Percentiles rank a stretch among this genome's conserved stretches.
Evolutionary conservation across 192 early-diverging fungal genomes (phyloP).

Genomic region (Podila epicladia): DNA sequence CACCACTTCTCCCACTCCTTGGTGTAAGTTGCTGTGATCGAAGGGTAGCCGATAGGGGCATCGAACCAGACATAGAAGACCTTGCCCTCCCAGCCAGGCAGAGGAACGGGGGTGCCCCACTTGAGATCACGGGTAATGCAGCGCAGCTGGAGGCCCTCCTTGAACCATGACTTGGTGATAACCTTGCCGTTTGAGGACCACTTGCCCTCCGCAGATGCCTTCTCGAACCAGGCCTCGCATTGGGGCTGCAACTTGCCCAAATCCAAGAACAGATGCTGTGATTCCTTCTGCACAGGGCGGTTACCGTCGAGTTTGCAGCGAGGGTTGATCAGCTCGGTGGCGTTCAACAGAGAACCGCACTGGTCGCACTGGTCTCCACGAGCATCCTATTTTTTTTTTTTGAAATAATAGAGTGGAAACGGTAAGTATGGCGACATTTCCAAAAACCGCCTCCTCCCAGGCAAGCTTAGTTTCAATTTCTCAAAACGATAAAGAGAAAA

Average conservation of each 20-base stretch:
- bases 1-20: slow-evolving; percentile 97
- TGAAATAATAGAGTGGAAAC: neutral
- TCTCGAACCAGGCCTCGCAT: slow-evolving; percentile 80
- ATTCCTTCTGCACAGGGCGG: slow-evolving; percentile 81
- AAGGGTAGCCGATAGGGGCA: slow-evolving; percentile 97
- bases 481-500: neutral
- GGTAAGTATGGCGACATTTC: slow-evolving; percentile 1
- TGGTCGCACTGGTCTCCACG: slow-evolving; percentile 99
- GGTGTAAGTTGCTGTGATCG: slow-evolving; percentile 97
- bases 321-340: slow-evolving; percentile 92
- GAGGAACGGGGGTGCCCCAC: slow-evolving; percentile 97
- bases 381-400: slow-evolving; percentile 73
- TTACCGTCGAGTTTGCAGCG: slow-evolving; percentile 93
- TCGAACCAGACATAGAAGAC: slow-evolving; percentile 99
- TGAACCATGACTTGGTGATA: slow-evolving; percentile 94
- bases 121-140: slow-evolving; percentile 99
- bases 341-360: slow-evolving; percentile 91
- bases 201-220: slow-evolving; percentile 74
- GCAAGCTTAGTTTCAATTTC: slow-evolving; percentile 13
- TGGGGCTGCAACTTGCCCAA: slow-evolving; percentile 78
- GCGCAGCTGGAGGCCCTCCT: slow-evolving; percentile 90
- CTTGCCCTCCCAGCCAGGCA: slow-evolving; percentile 84
- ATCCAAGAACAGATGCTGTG: slow-evolving; percentile 93
- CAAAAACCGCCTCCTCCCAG: neutral
- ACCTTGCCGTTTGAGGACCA: slow-evolving; percentile 90